phyloP scores from a whole-genome alignment of 1,139 yeast species.

The Debaryomyces sp. region DNA sequence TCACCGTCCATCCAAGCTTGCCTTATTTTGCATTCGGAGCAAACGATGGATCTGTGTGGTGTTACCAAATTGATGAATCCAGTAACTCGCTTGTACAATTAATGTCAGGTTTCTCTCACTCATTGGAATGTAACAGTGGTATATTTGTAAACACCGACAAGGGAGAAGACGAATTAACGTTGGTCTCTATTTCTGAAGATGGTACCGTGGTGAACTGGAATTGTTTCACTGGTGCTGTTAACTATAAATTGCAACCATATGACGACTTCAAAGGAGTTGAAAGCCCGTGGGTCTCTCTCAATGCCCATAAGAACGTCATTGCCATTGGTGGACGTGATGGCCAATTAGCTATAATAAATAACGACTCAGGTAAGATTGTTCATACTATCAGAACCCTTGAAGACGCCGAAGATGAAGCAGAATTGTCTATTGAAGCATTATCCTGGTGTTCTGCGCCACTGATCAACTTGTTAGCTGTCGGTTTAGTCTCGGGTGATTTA shows the following conservation, averaged over 20 bases:
- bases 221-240: slow-evolving; percentile 72
- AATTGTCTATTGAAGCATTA: slow-evolving; percentile 83
- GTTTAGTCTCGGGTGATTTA: slow-evolving; percentile 86
- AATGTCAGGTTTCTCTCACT: slow-evolving; percentile 81
- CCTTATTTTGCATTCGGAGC: slow-evolving; percentile 94
- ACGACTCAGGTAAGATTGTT: slow-evolving; percentile 71
- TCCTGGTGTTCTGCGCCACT: slow-evolving; percentile 73
- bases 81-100: slow-evolving; percentile 62
- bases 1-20: slow-evolving; percentile 70
- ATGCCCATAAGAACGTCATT: slow-evolving; percentile 49
- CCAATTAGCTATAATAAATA: slow-evolving; percentile 71
- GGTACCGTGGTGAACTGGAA: slow-evolving; percentile 90
- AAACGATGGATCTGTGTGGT: slow-evolving; percentile 95
- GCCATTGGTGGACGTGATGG: slow-evolving; percentile 91
- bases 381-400: slow-evolving; percentile 68
- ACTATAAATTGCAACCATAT: slow-evolving; percentile 64
- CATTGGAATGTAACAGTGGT: slow-evolving; percentile 78
- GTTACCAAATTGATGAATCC: slow-evolving; percentile 68
- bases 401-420: slow-evolving; percentile 63
- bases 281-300: slow-evolving; percentile 86
- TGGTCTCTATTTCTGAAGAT: slow-evolving; percentile 86
- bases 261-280: slow-evolving; percentile 67
- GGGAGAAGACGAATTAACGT: slow-evolving; percentile 53
- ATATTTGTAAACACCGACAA: slow-evolving; percentile 62
- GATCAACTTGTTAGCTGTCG: slow-evolving; percentile 69